Conservation (phyloP, 2,329 filamentous ascomycete genomes). For the Pyrenochaeta sp. region DNA sequence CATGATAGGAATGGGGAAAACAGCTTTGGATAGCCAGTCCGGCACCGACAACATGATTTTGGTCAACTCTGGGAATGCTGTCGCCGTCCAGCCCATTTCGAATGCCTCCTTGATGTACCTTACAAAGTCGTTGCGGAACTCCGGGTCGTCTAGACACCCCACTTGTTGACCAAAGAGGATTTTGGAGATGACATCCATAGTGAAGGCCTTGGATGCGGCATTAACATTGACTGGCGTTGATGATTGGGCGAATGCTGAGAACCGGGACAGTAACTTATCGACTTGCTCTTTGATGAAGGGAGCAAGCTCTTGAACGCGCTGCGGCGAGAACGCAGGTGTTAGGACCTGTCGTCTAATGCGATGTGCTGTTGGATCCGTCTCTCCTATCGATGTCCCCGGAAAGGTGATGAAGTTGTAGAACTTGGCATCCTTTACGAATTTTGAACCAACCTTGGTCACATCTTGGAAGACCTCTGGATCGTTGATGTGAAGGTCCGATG, state of each 20-base stretch:
- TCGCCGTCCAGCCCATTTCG: slow-evolving; percentile 16
- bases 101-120: slow-evolving; percentile 13
- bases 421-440: slow-evolving; percentile 18
- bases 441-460: slow-evolving; percentile 16
- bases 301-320: slow-evolving; percentile 11
- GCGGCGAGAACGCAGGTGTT: slow-evolving; percentile 19
- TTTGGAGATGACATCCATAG: slow-evolving; percentile 17
- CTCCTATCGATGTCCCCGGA: slow-evolving; percentile 13
- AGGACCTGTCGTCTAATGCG: slow-evolving; percentile 19
- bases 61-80: slow-evolving; percentile 11
- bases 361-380: slow-evolving; percentile 12
- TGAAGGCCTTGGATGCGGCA: slow-evolving; percentile 14
- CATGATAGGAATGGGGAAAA: slow-evolving; percentile 18
- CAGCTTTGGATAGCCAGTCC: slow-evolving; percentile 3
- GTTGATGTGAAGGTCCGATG: slow-evolving; percentile 32
- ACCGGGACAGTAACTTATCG: slow-evolving; percentile 9
- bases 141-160: slow-evolving; percentile 11
- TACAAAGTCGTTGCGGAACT: slow-evolving; percentile 16
- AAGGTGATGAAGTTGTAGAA: slow-evolving; percentile 24
- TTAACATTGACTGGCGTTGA: slow-evolving; percentile 13
- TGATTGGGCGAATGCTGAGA: slow-evolving; percentile 3
- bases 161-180: slow-evolving; percentile 16
- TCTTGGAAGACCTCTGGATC: slow-evolving; percentile 27
- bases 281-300: slow-evolving; percentile 15
- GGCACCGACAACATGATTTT: slow-evolving; percentile 6